Percentiles rank a stretch among this genome's conserved stretches.
phyloP scores from a whole-genome alignment of 768 basidiomycete genomes.

The Russula sp. region DNA sequence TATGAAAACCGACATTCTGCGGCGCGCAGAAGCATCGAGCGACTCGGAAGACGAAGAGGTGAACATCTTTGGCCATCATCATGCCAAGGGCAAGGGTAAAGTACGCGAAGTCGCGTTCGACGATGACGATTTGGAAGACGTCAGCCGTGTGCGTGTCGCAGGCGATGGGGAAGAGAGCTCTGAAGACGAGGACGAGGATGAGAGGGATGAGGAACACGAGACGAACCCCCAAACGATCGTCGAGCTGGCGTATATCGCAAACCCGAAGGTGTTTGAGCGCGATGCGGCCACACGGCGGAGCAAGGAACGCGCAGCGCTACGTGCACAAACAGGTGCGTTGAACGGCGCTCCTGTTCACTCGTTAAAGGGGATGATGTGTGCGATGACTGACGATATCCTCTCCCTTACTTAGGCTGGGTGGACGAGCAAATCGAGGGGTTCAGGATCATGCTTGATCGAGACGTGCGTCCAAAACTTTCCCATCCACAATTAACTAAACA shows the following conservation, averaged over 20 bases:
- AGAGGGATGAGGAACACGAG: constrained; percentile 28
- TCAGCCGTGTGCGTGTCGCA: constrained; percentile 46
- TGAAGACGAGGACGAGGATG: constrained; percentile 36
- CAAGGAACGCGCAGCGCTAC: constrained; percentile 63
- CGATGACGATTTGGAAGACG: constrained; percentile 55
- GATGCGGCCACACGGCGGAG: constrained; percentile 70
- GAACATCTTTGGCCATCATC: constrained; percentile 34
- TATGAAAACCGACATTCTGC: constrained; percentile 82
- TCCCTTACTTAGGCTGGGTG: constrained; percentile 48
- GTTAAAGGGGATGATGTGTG: background rate
- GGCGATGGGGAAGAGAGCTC: constrained; percentile 62
- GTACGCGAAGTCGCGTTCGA: constrained; percentile 45
- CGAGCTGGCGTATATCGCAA: constrained; percentile 72
- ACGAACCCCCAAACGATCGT: constrained; percentile 53
- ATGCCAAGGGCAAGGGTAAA: constrained; percentile 23
- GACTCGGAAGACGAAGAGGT: constrained; percentile 55
- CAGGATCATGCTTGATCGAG: constrained; percentile 84
- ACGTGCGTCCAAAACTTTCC: constrained; percentile 51
- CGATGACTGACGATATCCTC: background rate
- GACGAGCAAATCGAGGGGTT: constrained; percentile 93
- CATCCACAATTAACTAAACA: background rate
- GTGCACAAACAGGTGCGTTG: constrained; percentile 58
- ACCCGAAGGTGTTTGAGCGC: constrained; percentile 73
- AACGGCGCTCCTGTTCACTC: background rate
- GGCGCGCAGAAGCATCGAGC: constrained; percentile 64